Evolutionary conservation across 2,329 filamentous ascomycete species (phyloP).

Genomic region (Aspergillus brunneoviolaceus): DNA sequence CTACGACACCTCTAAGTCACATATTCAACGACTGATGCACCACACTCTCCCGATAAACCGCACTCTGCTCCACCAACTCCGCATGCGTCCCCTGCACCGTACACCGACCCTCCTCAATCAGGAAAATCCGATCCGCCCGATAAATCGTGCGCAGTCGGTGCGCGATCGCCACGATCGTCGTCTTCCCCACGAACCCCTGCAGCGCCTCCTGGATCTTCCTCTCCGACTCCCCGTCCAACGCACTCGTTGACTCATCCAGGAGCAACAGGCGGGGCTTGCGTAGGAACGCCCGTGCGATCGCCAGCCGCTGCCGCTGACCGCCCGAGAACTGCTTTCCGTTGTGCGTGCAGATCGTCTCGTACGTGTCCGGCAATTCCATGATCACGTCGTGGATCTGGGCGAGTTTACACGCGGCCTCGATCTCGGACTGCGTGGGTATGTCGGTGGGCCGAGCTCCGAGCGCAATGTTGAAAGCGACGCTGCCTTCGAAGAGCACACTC

Average conservation of each 20-base stretch:
- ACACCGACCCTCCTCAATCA: constrained; percentile 67
- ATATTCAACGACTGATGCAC: constrained; percentile 36
- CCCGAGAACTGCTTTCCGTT: constrained; percentile 57
- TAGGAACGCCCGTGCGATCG: constrained; percentile 59
- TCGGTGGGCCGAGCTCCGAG: constrained; percentile 52
- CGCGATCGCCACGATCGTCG: constrained; percentile 46
- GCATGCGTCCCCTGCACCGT: constrained; percentile 63
- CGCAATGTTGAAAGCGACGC: constrained; percentile 47
- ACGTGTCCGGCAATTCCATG: constrained; percentile 61
- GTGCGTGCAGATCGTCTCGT: constrained; percentile 60
- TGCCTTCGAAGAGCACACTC: constrained; percentile 50
- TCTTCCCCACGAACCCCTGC: constrained; percentile 33
- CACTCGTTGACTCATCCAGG: constrained; percentile 62
- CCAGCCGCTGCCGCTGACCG: constrained; percentile 59
- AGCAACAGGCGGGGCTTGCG: constrained; percentile 56
- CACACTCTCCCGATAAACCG: constrained; percentile 42
- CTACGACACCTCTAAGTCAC: too few relatives aligned
- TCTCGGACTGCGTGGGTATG: constrained; percentile 58
- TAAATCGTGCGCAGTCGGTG: constrained; percentile 52
- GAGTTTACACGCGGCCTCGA: constrained; percentile 64
- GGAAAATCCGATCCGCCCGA: constrained; percentile 76
- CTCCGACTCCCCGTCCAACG: constrained; percentile 57
- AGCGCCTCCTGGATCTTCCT: constrained; percentile 47
- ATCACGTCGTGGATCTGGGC: constrained; percentile 73
- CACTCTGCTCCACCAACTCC: constrained; percentile 54